phyloP scores from a whole-genome alignment of 2,329 filamentous ascomycete species.

The Penicillium hordei region DNA sequence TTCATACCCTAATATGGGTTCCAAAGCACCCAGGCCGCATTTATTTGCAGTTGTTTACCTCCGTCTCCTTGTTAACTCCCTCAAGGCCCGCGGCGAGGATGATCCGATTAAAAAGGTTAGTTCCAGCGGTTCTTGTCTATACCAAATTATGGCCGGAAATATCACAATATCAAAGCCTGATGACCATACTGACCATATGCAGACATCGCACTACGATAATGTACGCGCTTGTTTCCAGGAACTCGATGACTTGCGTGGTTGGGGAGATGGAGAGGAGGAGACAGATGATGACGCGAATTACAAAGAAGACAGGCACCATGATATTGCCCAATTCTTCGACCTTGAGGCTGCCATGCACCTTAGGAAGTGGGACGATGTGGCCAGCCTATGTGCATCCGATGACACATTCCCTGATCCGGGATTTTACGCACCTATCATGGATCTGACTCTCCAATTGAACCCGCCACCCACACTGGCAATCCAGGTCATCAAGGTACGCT shows the following conservation, averaged over 20 bases:
- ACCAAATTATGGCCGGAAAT: no score
- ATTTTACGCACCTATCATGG: background rate
- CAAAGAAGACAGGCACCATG: background rate
- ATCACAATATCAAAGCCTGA: background rate
- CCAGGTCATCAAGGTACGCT: background rate
- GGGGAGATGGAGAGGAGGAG: slow-evolving; percentile 1
- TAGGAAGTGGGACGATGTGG: background rate
- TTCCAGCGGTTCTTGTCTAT: background rate
- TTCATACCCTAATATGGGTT: background rate
- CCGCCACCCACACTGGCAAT: background rate
- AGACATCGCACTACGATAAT: background rate
- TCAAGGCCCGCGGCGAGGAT: background rate
- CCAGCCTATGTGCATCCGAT: background rate
- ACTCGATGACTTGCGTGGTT: background rate
- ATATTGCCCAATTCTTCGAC: background rate
- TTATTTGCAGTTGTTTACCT: slow-evolving; percentile 1
- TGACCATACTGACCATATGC: background rate
- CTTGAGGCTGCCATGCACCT: slow-evolving; percentile 4
- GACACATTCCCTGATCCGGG: background rate
- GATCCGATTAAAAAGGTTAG: background rate
- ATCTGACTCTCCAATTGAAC: background rate
- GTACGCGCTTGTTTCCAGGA: background rate
- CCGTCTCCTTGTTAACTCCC: background rate
- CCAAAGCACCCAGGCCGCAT: background rate
- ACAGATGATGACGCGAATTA: background rate